Evolutionary conservation across 2,329 filamentous ascomycete species (phyloP).

Genomic region (Lachnellula occidentalis): DNA sequence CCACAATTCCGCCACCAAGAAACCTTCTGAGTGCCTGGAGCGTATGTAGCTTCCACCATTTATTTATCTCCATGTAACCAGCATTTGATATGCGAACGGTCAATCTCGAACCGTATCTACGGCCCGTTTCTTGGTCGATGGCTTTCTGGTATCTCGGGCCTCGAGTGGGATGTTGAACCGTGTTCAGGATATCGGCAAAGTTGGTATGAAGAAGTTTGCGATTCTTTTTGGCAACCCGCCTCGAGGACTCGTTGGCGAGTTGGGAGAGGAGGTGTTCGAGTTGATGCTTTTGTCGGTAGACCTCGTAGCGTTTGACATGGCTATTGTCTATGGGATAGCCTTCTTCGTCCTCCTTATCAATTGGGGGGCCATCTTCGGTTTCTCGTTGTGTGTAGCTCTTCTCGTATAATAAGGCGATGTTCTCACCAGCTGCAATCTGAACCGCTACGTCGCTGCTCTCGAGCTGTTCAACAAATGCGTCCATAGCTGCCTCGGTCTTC

Average conservation of each 20-base stretch:
- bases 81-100: conserved; percentile 53
- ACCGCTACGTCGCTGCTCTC: conserved; percentile 56
- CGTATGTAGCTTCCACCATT: conserved; percentile 68
- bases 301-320: conserved; percentile 59
- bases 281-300: conserved; percentile 58
- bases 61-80: conserved; percentile 59
- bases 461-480: conserved; percentile 66
- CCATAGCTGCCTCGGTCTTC: conserved; percentile 57
- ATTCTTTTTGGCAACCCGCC: conserved; percentile 60
- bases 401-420: conserved; percentile 66
- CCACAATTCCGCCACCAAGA: conserved; percentile 55
- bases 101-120: conserved; percentile 56
- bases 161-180: conserved; percentile 59
- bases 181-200: conserved; percentile 61
- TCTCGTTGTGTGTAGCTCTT: conserved; percentile 48
- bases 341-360: conserved; percentile 38
- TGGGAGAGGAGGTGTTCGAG: conserved; percentile 53
- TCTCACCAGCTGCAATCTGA: conserved; percentile 65
- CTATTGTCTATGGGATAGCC: conserved; percentile 33
- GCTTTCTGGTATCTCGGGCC: conserved; percentile 63
- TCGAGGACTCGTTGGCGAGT: conserved; percentile 55
- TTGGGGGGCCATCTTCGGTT: conserved; percentile 39
- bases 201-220: conserved; percentile 60
- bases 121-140: conserved; percentile 53
- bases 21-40: conserved; percentile 56